Conservation (phyloP, 352 stramenopile genomes). For the Pythium folliculosum region DNA sequence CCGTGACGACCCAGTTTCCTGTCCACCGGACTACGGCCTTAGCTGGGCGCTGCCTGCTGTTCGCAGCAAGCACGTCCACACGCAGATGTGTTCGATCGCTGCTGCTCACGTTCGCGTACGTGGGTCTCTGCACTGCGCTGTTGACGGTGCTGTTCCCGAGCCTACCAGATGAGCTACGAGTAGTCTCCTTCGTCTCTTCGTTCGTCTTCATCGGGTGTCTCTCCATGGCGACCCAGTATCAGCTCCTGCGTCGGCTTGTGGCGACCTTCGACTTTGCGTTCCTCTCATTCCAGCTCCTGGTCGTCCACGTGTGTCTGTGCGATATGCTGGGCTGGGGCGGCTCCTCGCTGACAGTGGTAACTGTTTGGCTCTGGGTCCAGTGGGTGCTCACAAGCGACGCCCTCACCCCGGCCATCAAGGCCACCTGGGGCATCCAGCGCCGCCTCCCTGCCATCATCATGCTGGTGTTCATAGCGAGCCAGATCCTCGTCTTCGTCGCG, state of each 20-base stretch:
- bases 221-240: not conserved
- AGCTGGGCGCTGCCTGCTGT: not conserved
- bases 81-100: not conserved
- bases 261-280: conserved; percentile 29
- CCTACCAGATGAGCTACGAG: not conserved
- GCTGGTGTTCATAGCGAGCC: conserved; percentile 4
- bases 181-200: conserved; percentile 1
- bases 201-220: not conserved
- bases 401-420: not conserved
- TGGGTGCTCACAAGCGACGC: conserved; percentile 41
- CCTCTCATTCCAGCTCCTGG: conserved; percentile 23
- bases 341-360: conserved; percentile 27
- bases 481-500: not conserved
- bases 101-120: not conserved
- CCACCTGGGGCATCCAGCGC: conserved; percentile 2
- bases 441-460: conserved; percentile 9
- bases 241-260: conserved; percentile 17
- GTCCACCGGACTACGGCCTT: not conserved
- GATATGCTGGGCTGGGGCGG: conserved; percentile 34
- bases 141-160: not conserved
- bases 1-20: not conserved
- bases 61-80: not conserved
- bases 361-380: conserved; percentile 46
- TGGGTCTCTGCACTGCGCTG: not conserved
- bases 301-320: conserved; percentile 23